Conservation (phyloP, 805 yeast genomes). For the Pichia phayaonensis region DNA sequence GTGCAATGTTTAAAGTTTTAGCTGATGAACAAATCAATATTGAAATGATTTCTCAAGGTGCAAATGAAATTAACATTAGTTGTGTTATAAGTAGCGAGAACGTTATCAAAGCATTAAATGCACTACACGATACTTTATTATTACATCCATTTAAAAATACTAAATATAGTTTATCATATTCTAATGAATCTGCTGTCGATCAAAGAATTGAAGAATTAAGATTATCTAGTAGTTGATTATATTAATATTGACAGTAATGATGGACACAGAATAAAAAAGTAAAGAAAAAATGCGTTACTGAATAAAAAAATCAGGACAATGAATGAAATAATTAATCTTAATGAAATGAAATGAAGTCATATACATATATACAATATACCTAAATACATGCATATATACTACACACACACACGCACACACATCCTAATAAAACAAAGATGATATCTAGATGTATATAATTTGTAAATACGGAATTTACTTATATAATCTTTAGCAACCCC, state of each 20-base stretch:
- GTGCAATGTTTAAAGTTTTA: slow-evolving; percentile 88
- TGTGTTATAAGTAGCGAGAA: slow-evolving; percentile 86
- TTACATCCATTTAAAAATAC: slow-evolving; percentile 33
- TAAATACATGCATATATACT: not conserved
- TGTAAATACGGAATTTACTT: not conserved
- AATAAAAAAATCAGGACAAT: too few species aligned
- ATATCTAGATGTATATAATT: not conserved
- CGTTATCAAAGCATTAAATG: slow-evolving; percentile 75
- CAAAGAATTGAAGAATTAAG: slow-evolving; percentile 40
- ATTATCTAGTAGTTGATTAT: slow-evolving; percentile 16
- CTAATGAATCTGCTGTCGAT: slow-evolving; percentile 31
- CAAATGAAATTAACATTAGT: slow-evolving; percentile 88
- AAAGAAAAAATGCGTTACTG: too few species aligned
- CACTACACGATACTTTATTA: slow-evolving; percentile 72
- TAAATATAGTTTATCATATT: slow-evolving; percentile 7
- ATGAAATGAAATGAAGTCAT: not conserved
- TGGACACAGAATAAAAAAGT: not conserved
- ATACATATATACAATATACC: not conserved
- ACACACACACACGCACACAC: not conserved
- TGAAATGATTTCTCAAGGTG: slow-evolving; percentile 98
- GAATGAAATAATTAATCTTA: not conserved
- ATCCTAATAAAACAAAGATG: not conserved
- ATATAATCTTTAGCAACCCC: not conserved
- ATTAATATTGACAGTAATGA: too few species aligned
- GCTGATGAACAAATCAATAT: slow-evolving; percentile 90